Conservation (phyloP, 208 protist species). For the Endotrypanum monterogeii region DNA sequence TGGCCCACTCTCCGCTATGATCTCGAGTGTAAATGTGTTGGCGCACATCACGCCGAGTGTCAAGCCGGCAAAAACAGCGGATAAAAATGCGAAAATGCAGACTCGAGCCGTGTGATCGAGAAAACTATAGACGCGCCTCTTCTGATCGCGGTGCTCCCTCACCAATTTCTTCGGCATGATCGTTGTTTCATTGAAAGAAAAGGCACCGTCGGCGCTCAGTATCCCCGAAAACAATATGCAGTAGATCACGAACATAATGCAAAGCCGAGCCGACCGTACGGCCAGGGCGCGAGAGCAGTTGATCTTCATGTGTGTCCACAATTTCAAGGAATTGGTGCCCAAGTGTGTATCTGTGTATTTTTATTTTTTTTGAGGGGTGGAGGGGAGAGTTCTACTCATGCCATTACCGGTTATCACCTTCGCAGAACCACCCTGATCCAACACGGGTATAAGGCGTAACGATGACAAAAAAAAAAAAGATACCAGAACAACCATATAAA, state of each 20-base stretch:
- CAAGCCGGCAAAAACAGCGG: slow-evolving; percentile 86
- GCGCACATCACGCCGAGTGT: slow-evolving; percentile 92
- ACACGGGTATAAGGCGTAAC: too few relatives aligned
- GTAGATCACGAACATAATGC: slow-evolving; percentile 21
- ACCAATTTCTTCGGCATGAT: slow-evolving; percentile 15
- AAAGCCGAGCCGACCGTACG: slow-evolving; percentile 15
- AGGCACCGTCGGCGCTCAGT: slow-evolving; percentile 7
- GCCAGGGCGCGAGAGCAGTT: slow-evolving; percentile 5
- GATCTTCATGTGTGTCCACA: background rate
- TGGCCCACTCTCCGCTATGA: slow-evolving; percentile 86
- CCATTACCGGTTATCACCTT: too few relatives aligned
- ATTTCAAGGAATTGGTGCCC: background rate
- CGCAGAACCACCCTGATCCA: too few relatives aligned
- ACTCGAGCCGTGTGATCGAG: slow-evolving; percentile 58
- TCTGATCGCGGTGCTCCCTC: slow-evolving; percentile 35
- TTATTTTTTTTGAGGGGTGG: too few relatives aligned
- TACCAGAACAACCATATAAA: too few relatives aligned
- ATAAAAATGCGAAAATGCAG: slow-evolving; percentile 69
- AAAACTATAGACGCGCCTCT: slow-evolving; percentile 66
- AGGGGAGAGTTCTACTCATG: too few relatives aligned
- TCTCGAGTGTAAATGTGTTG: slow-evolving; percentile 85
- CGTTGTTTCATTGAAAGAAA: background rate
- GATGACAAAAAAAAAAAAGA: too few relatives aligned
- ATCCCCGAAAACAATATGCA: slow-evolving; percentile 1
- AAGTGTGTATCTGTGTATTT: background rate